phyloP scores from a whole-genome alignment of 176 grass and related monocot species.

The Oropetium thomaeum region DNA sequence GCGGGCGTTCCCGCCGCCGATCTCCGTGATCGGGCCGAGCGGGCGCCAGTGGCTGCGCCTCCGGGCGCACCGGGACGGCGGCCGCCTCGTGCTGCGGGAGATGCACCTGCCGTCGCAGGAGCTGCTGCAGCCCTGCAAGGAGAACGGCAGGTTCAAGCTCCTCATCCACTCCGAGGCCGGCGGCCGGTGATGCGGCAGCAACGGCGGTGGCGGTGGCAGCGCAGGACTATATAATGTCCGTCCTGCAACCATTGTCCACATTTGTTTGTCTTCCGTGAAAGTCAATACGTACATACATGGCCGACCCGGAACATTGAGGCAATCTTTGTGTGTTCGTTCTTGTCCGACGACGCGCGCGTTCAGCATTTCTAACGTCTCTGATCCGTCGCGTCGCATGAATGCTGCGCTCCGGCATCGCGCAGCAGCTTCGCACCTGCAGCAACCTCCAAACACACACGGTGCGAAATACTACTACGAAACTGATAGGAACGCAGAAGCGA shows the following conservation, averaged over 20 bases:
- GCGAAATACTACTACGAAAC: no score
- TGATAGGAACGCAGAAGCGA: no score
- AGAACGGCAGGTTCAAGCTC: conserved; percentile 69
- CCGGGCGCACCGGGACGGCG: conserved; percentile 44
- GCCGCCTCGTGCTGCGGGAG: conserved; percentile 66
- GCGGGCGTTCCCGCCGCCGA: conserved; percentile 58
- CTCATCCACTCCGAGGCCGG: conserved; percentile 44
- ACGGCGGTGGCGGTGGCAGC: not conserved
- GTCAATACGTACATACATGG: not conserved
- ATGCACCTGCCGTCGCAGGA: conserved; percentile 65
- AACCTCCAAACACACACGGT: no score
- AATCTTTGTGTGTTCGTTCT: no score
- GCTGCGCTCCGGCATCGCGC: no score
- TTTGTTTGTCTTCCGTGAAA: not conserved
- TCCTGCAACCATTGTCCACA: no score
- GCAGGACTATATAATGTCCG: not conserved
- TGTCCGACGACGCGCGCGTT: no score
- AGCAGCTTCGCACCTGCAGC: no score
- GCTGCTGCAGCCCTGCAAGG: conserved; percentile 49
- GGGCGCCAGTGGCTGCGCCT: conserved; percentile 60
- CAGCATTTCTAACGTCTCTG: no score
- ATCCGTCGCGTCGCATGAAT: no score
- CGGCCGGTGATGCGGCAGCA: not conserved
- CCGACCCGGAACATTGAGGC: no score
- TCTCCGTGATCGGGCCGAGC: conserved; percentile 60